Conservation (phyloP, 257 asterid species). For the Solanum pennellii region DNA sequence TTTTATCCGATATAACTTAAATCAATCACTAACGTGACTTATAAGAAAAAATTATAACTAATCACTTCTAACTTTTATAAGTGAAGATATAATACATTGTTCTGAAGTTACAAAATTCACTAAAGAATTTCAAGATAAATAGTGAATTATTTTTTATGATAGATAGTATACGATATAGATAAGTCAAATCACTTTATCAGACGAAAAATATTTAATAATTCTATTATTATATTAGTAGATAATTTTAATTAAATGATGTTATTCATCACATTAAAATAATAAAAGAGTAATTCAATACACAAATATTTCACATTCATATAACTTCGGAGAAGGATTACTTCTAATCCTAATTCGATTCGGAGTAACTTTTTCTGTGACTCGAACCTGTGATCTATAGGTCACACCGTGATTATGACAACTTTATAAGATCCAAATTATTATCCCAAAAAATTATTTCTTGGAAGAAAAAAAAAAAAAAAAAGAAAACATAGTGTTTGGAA, state of each 20-base stretch:
- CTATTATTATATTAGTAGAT: background rate
- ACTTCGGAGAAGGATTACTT: rapidly evolving
- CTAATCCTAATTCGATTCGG: background rate
- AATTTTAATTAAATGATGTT: background rate
- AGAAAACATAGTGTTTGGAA: background rate
- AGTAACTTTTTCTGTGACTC: background rate
- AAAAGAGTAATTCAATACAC: background rate
- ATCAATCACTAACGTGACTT: background rate
- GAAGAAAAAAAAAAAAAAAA: rapidly evolving
- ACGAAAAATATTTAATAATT: background rate
- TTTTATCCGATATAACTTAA: too few species aligned
- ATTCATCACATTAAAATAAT: background rate
- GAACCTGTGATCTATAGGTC: background rate
- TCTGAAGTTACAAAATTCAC: background rate
- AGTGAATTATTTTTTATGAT: background rate
- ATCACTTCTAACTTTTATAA: background rate
- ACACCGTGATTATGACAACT: rapidly evolving
- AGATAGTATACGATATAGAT: background rate
- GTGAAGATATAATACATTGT: background rate
- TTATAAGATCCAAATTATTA: background rate
- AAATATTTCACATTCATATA: background rate
- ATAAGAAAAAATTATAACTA: background rate
- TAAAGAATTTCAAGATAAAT: background rate
- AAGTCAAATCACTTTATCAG: background rate
- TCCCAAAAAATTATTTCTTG: background rate